These are phyloP conservation scores for Raffaelea ambrosiae DNA, from an alignment of 2,329 filamentous ascomycete species.

Conservation along the genomic window DNA sequence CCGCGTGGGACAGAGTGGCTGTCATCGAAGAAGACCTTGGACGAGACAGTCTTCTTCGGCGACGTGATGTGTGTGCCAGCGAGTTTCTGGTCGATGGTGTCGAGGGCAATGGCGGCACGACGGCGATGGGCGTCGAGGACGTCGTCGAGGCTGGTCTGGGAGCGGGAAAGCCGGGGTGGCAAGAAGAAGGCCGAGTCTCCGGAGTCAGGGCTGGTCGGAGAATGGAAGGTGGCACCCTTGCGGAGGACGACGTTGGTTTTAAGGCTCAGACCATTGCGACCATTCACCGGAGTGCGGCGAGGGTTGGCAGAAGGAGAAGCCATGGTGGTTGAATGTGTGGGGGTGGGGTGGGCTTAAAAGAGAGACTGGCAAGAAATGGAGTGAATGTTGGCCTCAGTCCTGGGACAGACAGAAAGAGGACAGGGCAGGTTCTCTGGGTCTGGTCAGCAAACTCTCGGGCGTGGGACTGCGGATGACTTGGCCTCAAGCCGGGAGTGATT, in stretches of 20 bases:
- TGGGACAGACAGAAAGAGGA: constrained; percentile 17
- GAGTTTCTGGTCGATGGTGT: constrained; percentile 51
- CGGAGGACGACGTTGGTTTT: constrained; percentile 52
- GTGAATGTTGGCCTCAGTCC: constrained; percentile 10
- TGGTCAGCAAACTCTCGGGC: neutral
- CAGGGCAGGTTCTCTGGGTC: neutral
- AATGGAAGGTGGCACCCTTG: constrained; percentile 63
- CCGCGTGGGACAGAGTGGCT: constrained; percentile 52
- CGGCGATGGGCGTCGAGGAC: constrained; percentile 61
- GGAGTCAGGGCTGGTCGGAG: constrained; percentile 34
- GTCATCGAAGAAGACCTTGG: constrained; percentile 40
- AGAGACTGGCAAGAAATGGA: neutral
- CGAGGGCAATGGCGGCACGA: constrained; percentile 58
- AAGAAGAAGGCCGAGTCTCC: constrained; percentile 25
- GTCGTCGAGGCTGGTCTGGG: constrained; percentile 63
- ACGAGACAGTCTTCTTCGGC: constrained; percentile 22
- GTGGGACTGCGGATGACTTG: neutral
- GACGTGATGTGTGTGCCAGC: constrained; percentile 26
- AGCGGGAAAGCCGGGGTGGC: constrained; percentile 51
- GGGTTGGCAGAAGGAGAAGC: constrained; percentile 23
- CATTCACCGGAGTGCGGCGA: constrained; percentile 34
- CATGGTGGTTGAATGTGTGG: constrained; percentile 7
- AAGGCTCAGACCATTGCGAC: constrained; percentile 33
- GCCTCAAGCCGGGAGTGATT: neutral
- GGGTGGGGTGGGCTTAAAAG: neutral